Percentiles rank a stretch among this genome's conserved stretches.
Conservation (phyloP, 2,329 filamentous ascomycete species). For the Fusarium citri region DNA sequence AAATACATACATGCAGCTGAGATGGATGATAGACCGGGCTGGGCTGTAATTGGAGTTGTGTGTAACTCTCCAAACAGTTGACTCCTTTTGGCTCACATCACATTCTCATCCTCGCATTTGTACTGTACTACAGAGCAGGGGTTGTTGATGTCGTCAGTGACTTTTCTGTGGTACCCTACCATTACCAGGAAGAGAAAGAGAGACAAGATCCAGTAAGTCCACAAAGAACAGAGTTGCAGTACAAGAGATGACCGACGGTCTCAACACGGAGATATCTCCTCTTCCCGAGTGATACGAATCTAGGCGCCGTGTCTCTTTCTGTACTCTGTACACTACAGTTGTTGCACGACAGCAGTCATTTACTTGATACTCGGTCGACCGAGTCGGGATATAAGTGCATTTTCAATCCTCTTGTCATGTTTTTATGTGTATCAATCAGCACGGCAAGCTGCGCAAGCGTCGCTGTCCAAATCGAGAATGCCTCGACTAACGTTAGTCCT, state of each 20-base stretch:
- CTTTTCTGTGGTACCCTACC: constrained; percentile 18
- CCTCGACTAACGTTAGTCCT: constrained; percentile 16
- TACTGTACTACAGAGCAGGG: constrained; percentile 18
- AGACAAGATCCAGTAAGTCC: constrained; percentile 15
- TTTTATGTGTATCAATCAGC: background rate
- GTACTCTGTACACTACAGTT: background rate
- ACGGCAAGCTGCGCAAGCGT: constrained; percentile 42
- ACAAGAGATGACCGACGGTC: constrained; percentile 9
- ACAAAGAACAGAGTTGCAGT: background rate
- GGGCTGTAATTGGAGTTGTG: constrained; percentile 3
- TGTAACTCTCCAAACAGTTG: constrained; percentile 18
- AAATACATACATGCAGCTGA: constrained; percentile 36
- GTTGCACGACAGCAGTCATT: constrained; percentile 26
- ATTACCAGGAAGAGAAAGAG: constrained; percentile 12
- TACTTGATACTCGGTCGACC: constrained; percentile 10
- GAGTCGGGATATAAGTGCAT: constrained; percentile 33
- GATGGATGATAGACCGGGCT: background rate
- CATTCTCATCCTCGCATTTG: background rate
- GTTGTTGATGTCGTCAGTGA: constrained; percentile 28
- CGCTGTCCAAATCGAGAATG: constrained; percentile 27
- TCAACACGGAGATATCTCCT: constrained; percentile 37
- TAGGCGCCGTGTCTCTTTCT: background rate
- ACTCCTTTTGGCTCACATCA: constrained; percentile 4
- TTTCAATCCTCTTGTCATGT: background rate
- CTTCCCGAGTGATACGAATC: constrained; percentile 20